Conservation (phyloP, 306 rosid species). For the Quercus glauca region DNA sequence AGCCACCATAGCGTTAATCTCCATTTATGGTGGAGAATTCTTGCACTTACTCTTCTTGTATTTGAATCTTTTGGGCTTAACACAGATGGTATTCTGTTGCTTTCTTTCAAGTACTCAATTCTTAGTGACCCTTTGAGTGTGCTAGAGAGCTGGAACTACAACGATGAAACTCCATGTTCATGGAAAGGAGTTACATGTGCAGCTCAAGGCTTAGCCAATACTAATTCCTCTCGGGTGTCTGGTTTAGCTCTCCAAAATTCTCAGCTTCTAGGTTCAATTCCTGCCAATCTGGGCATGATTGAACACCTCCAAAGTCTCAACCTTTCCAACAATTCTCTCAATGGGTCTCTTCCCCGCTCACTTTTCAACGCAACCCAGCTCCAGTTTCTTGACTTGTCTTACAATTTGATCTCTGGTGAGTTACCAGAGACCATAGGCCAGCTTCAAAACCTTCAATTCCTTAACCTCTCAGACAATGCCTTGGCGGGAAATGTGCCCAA, state of each 20-base stretch:
- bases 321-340: constrained; percentile 77
- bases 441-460: constrained; percentile 41
- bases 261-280: constrained; percentile 62
- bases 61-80: constrained; percentile 41
- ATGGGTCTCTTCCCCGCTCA: constrained; percentile 67
- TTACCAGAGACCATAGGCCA: constrained; percentile 37
- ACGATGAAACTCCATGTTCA: constrained; percentile 63
- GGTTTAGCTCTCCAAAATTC: constrained; percentile 54
- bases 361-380: constrained; percentile 58
- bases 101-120: constrained; percentile 59
- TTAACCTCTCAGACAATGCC: constrained; percentile 82
- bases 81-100: constrained; percentile 59
- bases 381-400: constrained; percentile 50
- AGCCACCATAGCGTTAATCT: constrained; percentile 18
- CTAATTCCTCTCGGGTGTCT: constrained; percentile 36
- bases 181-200: constrained; percentile 75
- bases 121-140: constrained; percentile 52
- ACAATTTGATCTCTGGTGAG: constrained; percentile 55
- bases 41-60: constrained; percentile 12
- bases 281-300: constrained; percentile 67
- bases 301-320: constrained; percentile 62
- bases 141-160: constrained; percentile 50
- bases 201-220: not conserved
- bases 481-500: constrained; percentile 65
- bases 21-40: constrained; percentile 29